phyloP scores from a whole-genome alignment of 2,329 filamentous ascomycete genomes.

The Claviceps pusilla region DNA sequence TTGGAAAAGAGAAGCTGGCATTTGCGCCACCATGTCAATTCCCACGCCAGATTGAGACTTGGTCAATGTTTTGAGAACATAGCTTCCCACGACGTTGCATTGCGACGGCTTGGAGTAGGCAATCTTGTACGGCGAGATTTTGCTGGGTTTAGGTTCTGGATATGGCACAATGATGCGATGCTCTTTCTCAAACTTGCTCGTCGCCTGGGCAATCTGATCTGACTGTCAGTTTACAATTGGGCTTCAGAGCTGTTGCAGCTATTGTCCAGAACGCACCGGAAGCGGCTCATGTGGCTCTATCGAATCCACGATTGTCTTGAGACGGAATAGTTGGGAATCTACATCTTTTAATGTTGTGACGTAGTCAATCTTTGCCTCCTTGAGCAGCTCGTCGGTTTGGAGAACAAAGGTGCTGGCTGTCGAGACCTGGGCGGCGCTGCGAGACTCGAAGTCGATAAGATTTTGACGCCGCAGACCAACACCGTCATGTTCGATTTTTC shows the following conservation, averaged over 20 bases:
- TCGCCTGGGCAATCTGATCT: slow-evolving; percentile 51
- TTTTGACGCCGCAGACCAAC: slow-evolving; percentile 19
- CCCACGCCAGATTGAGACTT: slow-evolving; percentile 43
- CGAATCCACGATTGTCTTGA: slow-evolving; percentile 39
- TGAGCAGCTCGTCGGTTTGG: slow-evolving; percentile 44
- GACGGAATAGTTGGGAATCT: slow-evolving; percentile 32
- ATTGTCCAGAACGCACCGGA: slow-evolving; percentile 26
- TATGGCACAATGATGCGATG: slow-evolving; percentile 65
- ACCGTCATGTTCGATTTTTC: slow-evolving; percentile 30
- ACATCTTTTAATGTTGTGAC: slow-evolving; percentile 30
- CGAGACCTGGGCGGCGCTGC: slow-evolving; percentile 24
- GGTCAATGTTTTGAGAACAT: slow-evolving; percentile 59
- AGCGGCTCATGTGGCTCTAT: slow-evolving; percentile 33
- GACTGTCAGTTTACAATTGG: neutral
- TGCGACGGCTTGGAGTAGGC: slow-evolving; percentile 59
- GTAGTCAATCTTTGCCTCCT: slow-evolving; percentile 39
- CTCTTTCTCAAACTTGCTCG: slow-evolving; percentile 49
- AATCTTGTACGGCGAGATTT: slow-evolving; percentile 69
- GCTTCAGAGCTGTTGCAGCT: neutral
- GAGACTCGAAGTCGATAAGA: slow-evolving; percentile 27
- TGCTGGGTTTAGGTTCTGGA: slow-evolving; percentile 61
- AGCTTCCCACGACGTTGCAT: slow-evolving; percentile 82
- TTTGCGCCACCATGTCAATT: slow-evolving; percentile 75
- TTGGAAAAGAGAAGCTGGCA: slow-evolving; percentile 69
- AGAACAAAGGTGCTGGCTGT: slow-evolving; percentile 41